phyloP scores from a whole-genome alignment of 768 basidiomycete species.

The Rossbeevera mucosa region DNA sequence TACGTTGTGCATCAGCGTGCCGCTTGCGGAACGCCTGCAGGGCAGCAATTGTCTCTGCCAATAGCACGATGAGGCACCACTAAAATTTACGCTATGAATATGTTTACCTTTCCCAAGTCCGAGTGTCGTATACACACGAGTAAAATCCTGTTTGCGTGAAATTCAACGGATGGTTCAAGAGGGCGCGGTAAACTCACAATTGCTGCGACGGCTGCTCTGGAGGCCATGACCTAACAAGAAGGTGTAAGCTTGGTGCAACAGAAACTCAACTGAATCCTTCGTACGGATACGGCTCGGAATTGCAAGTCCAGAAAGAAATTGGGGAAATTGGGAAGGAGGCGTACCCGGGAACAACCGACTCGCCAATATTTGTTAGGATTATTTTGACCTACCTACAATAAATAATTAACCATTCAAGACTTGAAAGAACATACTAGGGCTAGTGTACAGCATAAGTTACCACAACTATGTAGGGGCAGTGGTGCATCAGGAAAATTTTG shows the following conservation, averaged over 20 bases:
- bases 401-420: not conserved
- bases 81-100: not conserved
- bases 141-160: constrained; percentile 58
- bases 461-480: no score
- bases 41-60: constrained; percentile 79
- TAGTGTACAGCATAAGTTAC: no score
- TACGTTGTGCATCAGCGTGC: constrained; percentile 80
- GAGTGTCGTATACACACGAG: constrained; percentile 76
- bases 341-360: constrained; percentile 29
- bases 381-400: not conserved
- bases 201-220: constrained; percentile 66
- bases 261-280: not conserved
- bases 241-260: not conserved
- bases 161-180: not conserved
- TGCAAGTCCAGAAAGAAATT: constrained; percentile 12
- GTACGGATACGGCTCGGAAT: constrained; percentile 18
- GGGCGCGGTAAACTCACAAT: constrained; percentile 41
- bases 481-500: no score
- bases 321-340: constrained; percentile 5
- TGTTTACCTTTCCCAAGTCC: constrained; percentile 79
- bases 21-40: constrained; percentile 97
- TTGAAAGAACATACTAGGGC: no score
- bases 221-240: constrained; percentile 48
- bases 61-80: constrained; percentile 3
- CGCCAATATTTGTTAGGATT: constrained; percentile 7